phyloP scores from a whole-genome alignment of 805 yeast genomes.

The Dipodascopsis tothii region DNA sequence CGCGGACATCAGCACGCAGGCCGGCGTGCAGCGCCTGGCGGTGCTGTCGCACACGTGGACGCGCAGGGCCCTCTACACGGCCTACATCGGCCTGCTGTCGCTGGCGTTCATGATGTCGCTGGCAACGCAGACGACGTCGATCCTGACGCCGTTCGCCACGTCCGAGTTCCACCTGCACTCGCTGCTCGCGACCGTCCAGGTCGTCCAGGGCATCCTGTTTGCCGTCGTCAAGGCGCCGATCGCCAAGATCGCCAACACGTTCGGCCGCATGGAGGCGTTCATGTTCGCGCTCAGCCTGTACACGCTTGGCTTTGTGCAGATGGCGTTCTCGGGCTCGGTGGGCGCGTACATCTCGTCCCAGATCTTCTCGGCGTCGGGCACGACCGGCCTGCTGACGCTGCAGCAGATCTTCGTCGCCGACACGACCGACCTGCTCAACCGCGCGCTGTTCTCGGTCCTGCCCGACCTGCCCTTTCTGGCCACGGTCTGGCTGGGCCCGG shows the following conservation, averaged over 20 bases:
- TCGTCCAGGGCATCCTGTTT: slow-evolving; percentile 36
- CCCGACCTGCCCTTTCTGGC: slow-evolving; percentile 38
- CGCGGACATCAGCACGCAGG: background rate
- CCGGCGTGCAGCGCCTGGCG: slow-evolving; percentile 18
- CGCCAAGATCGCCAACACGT: slow-evolving; percentile 38
- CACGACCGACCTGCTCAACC: slow-evolving; percentile 35
- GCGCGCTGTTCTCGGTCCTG: slow-evolving; percentile 35
- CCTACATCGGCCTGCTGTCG: slow-evolving; percentile 22
- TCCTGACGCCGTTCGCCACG: slow-evolving; percentile 36
- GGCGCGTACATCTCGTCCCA: slow-evolving; percentile 35
- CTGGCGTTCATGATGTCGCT: slow-evolving; percentile 24
- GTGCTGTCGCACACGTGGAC: slow-evolving; percentile 21
- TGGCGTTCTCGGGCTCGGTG: slow-evolving; percentile 35
- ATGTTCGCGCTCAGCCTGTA: slow-evolving; percentile 30
- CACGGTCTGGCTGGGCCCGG: slow-evolving; percentile 39
- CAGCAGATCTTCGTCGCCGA: slow-evolving; percentile 34
- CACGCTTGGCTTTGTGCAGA: slow-evolving; percentile 34
- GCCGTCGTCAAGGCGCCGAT: slow-evolving; percentile 36
- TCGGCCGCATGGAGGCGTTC: slow-evolving; percentile 38
- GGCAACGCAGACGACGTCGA: slow-evolving; percentile 23
- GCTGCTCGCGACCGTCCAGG: slow-evolving; percentile 35
- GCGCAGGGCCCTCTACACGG: slow-evolving; percentile 12
- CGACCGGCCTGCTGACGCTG: slow-evolving; percentile 34
- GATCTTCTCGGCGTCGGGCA: slow-evolving; percentile 35
- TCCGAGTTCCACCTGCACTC: slow-evolving; percentile 37